A percentile compares a stretch with the other conserved stretches of the same genome.
These are phyloP conservation scores for Nasturtium officinale DNA, from an alignment of 345 rosid species.

Conservation along the genomic window DNA sequence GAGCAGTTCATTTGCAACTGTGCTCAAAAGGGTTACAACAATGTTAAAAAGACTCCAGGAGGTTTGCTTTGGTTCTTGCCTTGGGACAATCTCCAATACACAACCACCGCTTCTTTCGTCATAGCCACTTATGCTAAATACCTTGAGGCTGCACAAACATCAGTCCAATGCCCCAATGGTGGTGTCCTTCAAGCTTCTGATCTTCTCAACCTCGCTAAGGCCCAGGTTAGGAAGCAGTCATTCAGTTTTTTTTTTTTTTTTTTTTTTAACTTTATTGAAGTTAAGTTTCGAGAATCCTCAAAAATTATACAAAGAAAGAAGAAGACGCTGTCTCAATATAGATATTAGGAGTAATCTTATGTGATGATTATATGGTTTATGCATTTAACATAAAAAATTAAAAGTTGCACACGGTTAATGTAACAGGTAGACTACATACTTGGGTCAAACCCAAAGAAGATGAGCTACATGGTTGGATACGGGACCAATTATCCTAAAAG, in stretches of 20 bases:
- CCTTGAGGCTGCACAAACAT: constrained; percentile 40
- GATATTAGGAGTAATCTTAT: not conserved
- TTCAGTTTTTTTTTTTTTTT: not conserved
- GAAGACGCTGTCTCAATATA: not conserved
- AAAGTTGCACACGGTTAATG: constrained; percentile 5
- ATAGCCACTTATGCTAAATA: constrained; percentile 51
- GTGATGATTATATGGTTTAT: not conserved
- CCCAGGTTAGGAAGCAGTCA: constrained; percentile 35
- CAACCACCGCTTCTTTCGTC: constrained; percentile 52
- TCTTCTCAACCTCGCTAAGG: constrained; percentile 27
- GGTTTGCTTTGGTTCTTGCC: constrained; percentile 65
- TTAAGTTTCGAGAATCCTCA: constrained; percentile 33
- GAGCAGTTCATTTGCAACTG: constrained; percentile 89
- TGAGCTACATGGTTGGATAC: constrained; percentile 97
- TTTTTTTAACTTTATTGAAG: too few relatives aligned
- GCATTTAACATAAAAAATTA: not conserved
- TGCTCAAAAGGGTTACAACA: constrained; percentile 71
- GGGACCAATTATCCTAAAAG: constrained; percentile 73
- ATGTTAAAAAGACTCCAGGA: constrained; percentile 47
- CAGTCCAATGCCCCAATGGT: constrained; percentile 49
- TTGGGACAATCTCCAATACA: constrained; percentile 60
- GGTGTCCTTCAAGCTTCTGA: constrained; percentile 41
- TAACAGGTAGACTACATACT: constrained; percentile 79
- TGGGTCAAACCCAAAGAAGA: constrained; percentile 79
- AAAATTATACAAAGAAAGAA: not conserved